These are phyloP conservation scores for Lentinula sp. DNA, from an alignment of 768 basidiomycete species.

Conservation along the genomic window DNA sequence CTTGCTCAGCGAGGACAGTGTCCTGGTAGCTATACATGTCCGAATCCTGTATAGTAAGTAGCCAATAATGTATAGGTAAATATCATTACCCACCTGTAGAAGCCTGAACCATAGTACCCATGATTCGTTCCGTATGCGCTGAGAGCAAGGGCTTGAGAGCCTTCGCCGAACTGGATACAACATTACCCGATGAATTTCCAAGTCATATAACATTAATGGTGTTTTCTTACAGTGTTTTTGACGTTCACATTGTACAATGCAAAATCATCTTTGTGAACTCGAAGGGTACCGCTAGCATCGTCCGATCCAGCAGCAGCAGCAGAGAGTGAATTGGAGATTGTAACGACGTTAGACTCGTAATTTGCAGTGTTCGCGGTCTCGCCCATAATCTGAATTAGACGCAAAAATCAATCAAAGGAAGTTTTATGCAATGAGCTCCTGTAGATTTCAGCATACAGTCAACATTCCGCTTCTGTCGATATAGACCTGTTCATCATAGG, in stretches of 20 bases:
- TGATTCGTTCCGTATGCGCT: conserved; percentile 20
- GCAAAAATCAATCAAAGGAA: neutral
- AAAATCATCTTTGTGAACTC: conserved; percentile 24
- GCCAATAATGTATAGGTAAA: no score
- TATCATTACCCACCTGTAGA: conserved; percentile 11
- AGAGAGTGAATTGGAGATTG: neutral
- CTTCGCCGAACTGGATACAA: conserved; percentile 14
- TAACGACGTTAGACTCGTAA: conserved; percentile 1
- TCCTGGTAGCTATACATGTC: conserved; percentile 11
- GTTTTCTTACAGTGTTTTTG: conserved; percentile 18
- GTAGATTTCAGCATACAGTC: conserved; percentile 8
- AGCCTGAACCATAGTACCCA: conserved; percentile 19
- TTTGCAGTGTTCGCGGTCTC: neutral
- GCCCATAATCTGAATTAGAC: conserved; percentile 1
- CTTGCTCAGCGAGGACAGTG: conserved; percentile 15
- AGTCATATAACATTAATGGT: neutral
- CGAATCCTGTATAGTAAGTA: no score
- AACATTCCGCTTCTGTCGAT: conserved; percentile 11
- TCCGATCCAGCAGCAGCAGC: conserved; percentile 1
- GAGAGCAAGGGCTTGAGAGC: conserved; percentile 21
- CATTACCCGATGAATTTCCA: neutral
- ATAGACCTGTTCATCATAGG: conserved; percentile 16
- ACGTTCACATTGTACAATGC: conserved; percentile 26
- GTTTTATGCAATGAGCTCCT: neutral
- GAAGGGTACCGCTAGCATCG: conserved; percentile 19